Evolutionary conservation across 345 rosid species (phyloP), one percentile per base, ranked within the genome.

Genomic region (Brassica cretica): DNA sequence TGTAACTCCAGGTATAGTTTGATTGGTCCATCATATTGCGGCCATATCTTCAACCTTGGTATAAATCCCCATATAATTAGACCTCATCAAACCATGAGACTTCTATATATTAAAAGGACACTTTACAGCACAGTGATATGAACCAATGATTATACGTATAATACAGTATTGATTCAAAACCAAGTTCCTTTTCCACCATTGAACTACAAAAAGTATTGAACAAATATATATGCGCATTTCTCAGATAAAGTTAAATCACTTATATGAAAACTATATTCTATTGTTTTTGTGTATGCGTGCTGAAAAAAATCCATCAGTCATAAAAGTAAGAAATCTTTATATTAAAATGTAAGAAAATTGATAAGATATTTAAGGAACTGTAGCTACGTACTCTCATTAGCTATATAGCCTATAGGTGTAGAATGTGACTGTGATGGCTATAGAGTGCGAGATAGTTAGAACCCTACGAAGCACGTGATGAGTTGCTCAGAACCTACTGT

Each of bases 11-110:
- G 2, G 30, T 21, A 44, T 8, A 64, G 18, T 73, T 19, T 74
- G 60, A 74, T 65, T 74, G 56, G 78, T 53, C 39, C 55, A 24
- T 74, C 65, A 66, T 51, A 35, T 74, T 65, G 56, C 27, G 3
- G 71, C 59, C 66, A 75, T 75, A 75, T 65, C 59, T 56, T 66
- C 59, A 56, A 55, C 77, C 70, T 51, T 65, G 53, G 53, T 37
- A 14, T n/a, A 12, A 33, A 21, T 30, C 35, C n/a, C 49, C 41
- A 16, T 62, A 72, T 30, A 51, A 8, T 32, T 64, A 7, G 33
- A 30, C 15, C 21, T 30, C 24, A 51, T n/a, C 56, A 64, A 49
- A 32, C 30, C 21, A 46, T 64, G 49, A 46, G 44, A 44, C 46
- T 37, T 71, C 3, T 2, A 5, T 32, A 16, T 9, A 46, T 15